Percentiles rank a stretch among this genome's conserved stretches.
Conservation (phyloP, 23 red algal genomes). For the Chondrus crispus region DNA sequence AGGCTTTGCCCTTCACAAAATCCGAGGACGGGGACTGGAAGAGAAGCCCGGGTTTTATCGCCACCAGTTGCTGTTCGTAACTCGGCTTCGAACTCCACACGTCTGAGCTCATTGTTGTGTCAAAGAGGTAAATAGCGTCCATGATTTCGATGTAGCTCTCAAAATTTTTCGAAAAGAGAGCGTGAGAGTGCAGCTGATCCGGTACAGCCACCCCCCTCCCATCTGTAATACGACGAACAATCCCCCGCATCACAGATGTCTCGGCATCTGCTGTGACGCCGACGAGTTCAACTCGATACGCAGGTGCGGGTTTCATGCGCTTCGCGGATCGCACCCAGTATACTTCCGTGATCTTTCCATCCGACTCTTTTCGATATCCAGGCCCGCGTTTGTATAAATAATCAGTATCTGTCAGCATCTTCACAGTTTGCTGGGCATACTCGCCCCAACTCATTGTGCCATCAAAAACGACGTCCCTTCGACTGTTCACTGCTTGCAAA, state of each 20-base stretch:
- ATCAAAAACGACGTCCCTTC: constrained; percentile 66
- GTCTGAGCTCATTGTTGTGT: constrained; percentile 17
- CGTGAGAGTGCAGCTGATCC: constrained; percentile 58
- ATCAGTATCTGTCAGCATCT: constrained; percentile 62
- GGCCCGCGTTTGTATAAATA: constrained; percentile 60
- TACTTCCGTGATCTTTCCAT: constrained; percentile 44
- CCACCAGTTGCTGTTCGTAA: constrained; percentile 23
- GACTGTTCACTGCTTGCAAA: constrained; percentile 49
- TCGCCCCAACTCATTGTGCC: constrained; percentile 63
- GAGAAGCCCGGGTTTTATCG: constrained; percentile 45
- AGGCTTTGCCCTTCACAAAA: background rate
- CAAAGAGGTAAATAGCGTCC: constrained; percentile 59
- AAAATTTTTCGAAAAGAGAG: constrained; percentile 71
- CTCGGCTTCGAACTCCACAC: background rate
- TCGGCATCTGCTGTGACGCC: constrained; percentile 61
- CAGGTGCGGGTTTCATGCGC: constrained; percentile 8
- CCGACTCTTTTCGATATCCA: constrained; percentile 35
- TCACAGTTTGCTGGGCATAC: constrained; percentile 62
- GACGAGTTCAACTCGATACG: constrained; percentile 66
- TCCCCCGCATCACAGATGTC: constrained; percentile 64
- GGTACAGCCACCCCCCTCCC: constrained; percentile 57
- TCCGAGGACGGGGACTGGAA: background rate
- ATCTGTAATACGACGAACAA: constrained; percentile 54
- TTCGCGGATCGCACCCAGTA: constrained; percentile 59
- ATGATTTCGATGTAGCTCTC: constrained; percentile 57